Evolutionary conservation across 2,329 filamentous ascomycete species (phyloP).

Genomic region (Cladobotryum protrusum): DNA sequence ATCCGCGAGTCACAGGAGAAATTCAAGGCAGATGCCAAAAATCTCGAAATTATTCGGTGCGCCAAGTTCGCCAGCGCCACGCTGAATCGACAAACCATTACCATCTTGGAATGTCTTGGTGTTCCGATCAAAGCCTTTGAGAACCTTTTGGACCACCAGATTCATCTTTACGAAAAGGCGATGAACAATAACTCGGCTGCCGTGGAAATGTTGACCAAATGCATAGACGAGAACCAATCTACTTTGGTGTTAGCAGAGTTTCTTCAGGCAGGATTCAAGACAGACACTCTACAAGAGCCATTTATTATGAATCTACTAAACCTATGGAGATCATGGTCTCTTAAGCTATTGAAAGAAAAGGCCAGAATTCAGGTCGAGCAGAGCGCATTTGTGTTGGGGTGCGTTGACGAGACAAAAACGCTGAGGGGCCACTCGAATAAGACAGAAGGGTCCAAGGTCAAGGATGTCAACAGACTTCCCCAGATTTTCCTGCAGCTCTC

Average conservation of each 20-base stretch:
- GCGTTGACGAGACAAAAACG: constrained; percentile 75
- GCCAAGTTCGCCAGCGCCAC: constrained; percentile 71
- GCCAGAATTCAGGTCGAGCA: constrained; percentile 75
- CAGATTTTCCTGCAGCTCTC: constrained; percentile 87
- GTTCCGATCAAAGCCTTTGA: constrained; percentile 63
- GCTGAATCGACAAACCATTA: constrained; percentile 85
- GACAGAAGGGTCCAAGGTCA: constrained; percentile 32
- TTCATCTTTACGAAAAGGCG: constrained; percentile 62
- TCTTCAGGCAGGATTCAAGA: constrained; percentile 74
- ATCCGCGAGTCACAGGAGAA: constrained; percentile 84
- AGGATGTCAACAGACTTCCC: constrained; percentile 53
- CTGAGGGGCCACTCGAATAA: constrained; percentile 64
- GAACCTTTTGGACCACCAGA: constrained; percentile 59
- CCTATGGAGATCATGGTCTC: constrained; percentile 82
- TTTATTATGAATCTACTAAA: constrained; percentile 74
- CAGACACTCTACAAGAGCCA: constrained; percentile 55
- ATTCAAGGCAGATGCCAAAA: constrained; percentile 64
- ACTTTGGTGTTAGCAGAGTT: constrained; percentile 70
- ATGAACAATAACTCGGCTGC: constrained; percentile 62
- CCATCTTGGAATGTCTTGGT: constrained; percentile 73
- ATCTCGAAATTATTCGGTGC: constrained; percentile 78
- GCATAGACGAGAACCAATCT: constrained; percentile 79
- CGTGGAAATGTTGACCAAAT: constrained; percentile 60
- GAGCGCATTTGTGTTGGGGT: constrained; percentile 83
- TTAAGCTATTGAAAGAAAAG: constrained; percentile 89